Evolutionary conservation across 352 stramenopile genomes (phyloP), one percentile per base, ranked within the genome.

Genomic region (Pythium rhizo-oryzae): DNA sequence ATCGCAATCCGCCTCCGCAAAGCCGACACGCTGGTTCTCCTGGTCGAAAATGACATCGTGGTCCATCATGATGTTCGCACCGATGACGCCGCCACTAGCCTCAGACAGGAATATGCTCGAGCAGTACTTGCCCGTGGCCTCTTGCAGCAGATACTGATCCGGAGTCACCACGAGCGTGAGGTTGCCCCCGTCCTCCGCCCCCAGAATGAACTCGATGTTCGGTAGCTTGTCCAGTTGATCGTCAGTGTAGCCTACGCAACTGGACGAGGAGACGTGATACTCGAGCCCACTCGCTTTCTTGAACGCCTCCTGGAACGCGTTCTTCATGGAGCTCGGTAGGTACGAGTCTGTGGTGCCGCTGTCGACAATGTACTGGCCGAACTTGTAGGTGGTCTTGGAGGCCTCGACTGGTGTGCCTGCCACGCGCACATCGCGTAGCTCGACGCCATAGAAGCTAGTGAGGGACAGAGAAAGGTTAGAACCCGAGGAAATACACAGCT

Each of bases 321-420:
- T 70, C 37, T 81, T 81, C 62, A 92, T 61, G 4, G 66, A 72
- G 35, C 62, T 79, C 6, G 86, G 84, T 16, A 96, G 67, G 71
- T 92, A 94, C 55, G 88, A 94, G 65, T 93, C 85, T 1, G 88
- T 94, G 13, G 88, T 94, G 51, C 88, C 88, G 62, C 88, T 96
- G 67, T 96, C 88, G 15, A 96, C 81, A 54, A 96, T 92, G 55
- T 85, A 93, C 54, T 89, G 80, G 0, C 85, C 85, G 37, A 72
- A 75, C 7, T 65, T 71, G 35, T 79, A 81, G 28, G 67, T 81
- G n/a, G 69, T 68, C 8, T 70, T 47, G 0, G 80, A 65, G 1
- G 81, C 75, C 9, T 90, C 75, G 39, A 96, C 91, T 37, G 82
- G 85, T 21, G 74, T 71, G 62, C 80, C 78, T 21, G 69, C 76